Conservation (phyloP, 805 yeast species). For the Pichia scutulata region DNA sequence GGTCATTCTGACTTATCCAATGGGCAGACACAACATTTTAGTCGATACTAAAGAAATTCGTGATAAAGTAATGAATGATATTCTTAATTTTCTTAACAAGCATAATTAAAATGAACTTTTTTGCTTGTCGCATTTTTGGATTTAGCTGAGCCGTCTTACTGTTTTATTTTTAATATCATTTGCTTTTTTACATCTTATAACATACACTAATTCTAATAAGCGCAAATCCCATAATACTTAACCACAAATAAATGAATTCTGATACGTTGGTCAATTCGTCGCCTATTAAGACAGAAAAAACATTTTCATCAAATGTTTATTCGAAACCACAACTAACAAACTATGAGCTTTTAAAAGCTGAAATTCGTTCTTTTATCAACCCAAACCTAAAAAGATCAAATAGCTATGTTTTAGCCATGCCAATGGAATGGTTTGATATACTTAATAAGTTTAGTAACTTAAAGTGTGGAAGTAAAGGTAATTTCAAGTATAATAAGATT, state of each 20-base stretch:
- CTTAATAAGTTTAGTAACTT: background rate
- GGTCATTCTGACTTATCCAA: constrained; percentile 14
- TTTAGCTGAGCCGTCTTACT: background rate
- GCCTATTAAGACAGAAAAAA: background rate
- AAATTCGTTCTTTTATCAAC: background rate
- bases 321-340: background rate
- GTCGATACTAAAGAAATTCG: constrained; percentile 40
- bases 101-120: background rate
- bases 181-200: background rate
- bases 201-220: background rate
- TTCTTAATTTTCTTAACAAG: constrained; percentile 32
- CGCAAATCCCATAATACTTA: background rate
- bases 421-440: background rate
- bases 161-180: background rate
- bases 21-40: constrained; percentile 39
- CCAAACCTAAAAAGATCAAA: background rate
- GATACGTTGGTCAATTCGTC: constrained; percentile 7
- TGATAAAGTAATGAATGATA: constrained; percentile 24
- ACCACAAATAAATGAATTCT: constrained; percentile 1
- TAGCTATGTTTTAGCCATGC: background rate
- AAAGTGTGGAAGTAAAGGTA: background rate
- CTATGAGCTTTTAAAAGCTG: background rate
- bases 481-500: background rate
- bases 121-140: background rate
- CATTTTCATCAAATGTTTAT: background rate